Base-by-base conservation (phyloP, 331 rosid species). In the Quercus phellos region DNA sequence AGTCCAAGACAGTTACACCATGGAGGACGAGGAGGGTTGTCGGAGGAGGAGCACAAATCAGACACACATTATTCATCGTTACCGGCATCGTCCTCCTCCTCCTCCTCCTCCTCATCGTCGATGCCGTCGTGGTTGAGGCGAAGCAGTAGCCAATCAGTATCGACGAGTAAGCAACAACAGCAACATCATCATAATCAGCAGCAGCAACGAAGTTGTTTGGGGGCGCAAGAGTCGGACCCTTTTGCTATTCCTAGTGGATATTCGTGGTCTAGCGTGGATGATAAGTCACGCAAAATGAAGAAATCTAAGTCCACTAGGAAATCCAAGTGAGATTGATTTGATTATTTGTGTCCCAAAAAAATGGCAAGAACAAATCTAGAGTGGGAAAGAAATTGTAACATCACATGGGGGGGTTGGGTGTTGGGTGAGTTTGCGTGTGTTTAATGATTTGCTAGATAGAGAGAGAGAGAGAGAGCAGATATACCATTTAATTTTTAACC, bases 211-310 rank as follows among this genome's bases (percentile, higher is more conserved):
- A 8, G 78, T 42, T 68, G 78, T 34, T 61, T 80, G 6, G 78
- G 67, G 59, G 85, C 76, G 0, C 86, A 76, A 60, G 93, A 90
- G 43, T 61, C 82, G 4, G 99, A 94, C 50, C 99, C 99, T 61
- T 94, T 94, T 72, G 93, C 89, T 2, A 94, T 94, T 80, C 99
- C 99, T 5, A 83, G 78, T 5, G 94, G 94, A 50, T 94, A 92
- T 69, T 72, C 89, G 11, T 92, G 97, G 99, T 84, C 87, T 6
- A 90, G 87, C 63, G 78, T 77, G 1, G 94, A 89, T 59, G 95
- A 92, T 30, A 89, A 84, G 60, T 88, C 90, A 66, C 34, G 74
- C 61, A 94, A 89, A 80, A 30, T 89, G 89, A 94, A 85, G 75
- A 89, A 85, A 76, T 90, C 97, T 7, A 94, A 89, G 85, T 87